Conservation (phyloP, 352 stramenopile species). For the Pythium biforme region DNA sequence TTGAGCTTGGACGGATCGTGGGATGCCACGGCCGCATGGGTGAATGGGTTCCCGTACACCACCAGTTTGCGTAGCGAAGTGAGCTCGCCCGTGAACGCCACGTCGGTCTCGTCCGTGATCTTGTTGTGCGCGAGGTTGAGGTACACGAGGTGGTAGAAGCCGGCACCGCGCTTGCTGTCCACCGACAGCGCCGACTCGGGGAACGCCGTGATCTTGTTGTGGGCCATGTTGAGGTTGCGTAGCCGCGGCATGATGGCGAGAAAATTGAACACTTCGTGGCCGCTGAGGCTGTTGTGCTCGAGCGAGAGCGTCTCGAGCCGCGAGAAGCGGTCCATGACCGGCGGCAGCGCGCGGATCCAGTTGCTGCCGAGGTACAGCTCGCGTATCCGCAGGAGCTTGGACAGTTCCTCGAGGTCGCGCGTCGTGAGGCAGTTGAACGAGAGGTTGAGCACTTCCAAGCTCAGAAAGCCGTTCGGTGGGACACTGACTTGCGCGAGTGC, state of each 20-base stretch:
- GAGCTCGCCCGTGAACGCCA: conserved; percentile 49
- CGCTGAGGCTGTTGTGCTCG: conserved; percentile 72
- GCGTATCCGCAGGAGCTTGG: conserved; percentile 69
- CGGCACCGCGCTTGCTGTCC: conserved; percentile 55
- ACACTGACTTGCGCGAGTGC: conserved; percentile 48
- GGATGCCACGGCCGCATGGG: conserved; percentile 56
- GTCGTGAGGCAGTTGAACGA: conserved; percentile 74
- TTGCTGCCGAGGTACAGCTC: conserved; percentile 80
- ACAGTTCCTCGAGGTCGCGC: conserved; percentile 65
- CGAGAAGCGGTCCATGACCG: conserved; percentile 75
- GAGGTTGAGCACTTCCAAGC: conserved; percentile 74
- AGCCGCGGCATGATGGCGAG: conserved; percentile 62
- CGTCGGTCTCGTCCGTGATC: conserved; percentile 47
- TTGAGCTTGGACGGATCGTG: conserved; percentile 62
- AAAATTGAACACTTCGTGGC: conserved; percentile 68
- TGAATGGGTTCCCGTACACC: conserved; percentile 73
- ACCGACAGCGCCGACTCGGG: conserved; percentile 60
- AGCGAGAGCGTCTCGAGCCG: conserved; percentile 75
- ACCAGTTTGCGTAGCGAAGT: conserved; percentile 65
- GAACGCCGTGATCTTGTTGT: conserved; percentile 77
- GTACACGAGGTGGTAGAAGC: conserved; percentile 69
- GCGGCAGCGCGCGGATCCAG: conserved; percentile 61
- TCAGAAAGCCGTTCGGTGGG: conserved; percentile 52
- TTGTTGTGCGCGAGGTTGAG: conserved; percentile 76
- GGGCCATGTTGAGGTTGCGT: conserved; percentile 72